phyloP scores from a whole-genome alignment of 805 yeast genomes.

The Metschnikowia cubensis region DNA sequence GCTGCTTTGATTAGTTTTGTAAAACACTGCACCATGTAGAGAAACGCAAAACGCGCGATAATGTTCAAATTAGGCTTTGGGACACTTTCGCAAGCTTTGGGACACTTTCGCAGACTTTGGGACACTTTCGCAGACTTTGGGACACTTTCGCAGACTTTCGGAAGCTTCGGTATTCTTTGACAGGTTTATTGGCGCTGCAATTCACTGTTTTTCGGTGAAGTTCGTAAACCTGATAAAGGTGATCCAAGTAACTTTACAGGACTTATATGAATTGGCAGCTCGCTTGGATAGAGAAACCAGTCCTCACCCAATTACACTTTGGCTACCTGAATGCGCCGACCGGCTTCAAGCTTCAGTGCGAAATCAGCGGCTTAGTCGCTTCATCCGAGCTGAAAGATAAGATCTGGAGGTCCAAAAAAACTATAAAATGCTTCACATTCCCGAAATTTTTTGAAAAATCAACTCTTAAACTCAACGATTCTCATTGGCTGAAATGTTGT shows the following conservation, averaged over 20 bases:
- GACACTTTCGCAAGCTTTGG: conserved; percentile 1
- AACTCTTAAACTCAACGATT: not conserved
- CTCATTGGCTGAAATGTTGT: conserved; percentile 7
- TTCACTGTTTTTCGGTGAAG: not conserved
- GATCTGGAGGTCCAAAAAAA: not conserved
- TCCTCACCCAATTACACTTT: not conserved
- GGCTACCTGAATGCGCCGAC: not conserved
- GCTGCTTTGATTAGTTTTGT: too few relatives aligned
- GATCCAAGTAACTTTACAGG: not conserved
- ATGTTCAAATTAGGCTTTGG: not conserved
- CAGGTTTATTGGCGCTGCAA: not conserved
- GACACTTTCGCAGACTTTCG: not conserved
- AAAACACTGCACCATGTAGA: too few relatives aligned
- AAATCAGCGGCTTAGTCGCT: not conserved
- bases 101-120: conserved; percentile 8
- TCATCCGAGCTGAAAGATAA: conserved; percentile 1
- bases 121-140: not conserved
- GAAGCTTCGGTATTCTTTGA: too few relatives aligned
- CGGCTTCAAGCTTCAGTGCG: not conserved
- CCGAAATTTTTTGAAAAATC: not conserved
- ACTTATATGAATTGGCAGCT: not conserved
- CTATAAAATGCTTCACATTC: not conserved
- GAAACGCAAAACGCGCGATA: not conserved
- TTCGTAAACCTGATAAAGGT: not conserved
- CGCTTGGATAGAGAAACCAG: not conserved